Evolutionary conservation across 371 early-diverging fungal genomes (phyloP), one percentile per base, ranked within the genome.

Genomic region (Lichtheimia ornata): DNA sequence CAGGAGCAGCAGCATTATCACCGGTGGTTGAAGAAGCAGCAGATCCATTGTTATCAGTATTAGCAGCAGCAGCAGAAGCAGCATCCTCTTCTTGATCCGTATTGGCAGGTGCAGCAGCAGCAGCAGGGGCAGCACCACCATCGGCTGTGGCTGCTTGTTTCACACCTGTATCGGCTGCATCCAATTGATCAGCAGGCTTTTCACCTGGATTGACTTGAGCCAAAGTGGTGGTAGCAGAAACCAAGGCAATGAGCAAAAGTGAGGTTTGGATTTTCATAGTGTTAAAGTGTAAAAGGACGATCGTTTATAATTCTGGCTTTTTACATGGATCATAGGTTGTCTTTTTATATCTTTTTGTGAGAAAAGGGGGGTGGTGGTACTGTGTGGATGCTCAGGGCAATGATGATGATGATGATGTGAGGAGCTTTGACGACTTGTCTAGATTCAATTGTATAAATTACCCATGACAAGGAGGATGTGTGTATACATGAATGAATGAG

Each of bases 181-280:
- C 24, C 17, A 35, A 3, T 30, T 27, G 30, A 54, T 6, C 40
- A 20, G 28, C 52, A n/a, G 52, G 5, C 24, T 52, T 13, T 40
- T 54, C 54, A 6, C 20, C 20, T 7, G 4, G 41, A 40, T 53
- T 40, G 28, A 40, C n/a, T 22, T 54, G n/a, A 22, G 54, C 47
- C n/a, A 20, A 35, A 41, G 41, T 40, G 27, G 40, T 41, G 14
- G 54, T 17, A 15, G 54, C 41, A 18, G 54, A 35, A n/a, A 54
- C 4, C 18, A 54, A 41, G 3, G 54, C 41, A n/a, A 54, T 5
- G 24, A 54, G 15, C 40, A 54, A 54, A 22, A 54, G 15, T 18
- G 54, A 54, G 9, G 54, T 17, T 18, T 35, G 24, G 14, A 54
- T 20, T 41, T 54, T 54, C 54, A 54, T 54, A 35, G 2, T 12